Evolutionary conservation across 139 green algal species (phyloP).

Genomic region (Pleodorina starrii): DNA sequence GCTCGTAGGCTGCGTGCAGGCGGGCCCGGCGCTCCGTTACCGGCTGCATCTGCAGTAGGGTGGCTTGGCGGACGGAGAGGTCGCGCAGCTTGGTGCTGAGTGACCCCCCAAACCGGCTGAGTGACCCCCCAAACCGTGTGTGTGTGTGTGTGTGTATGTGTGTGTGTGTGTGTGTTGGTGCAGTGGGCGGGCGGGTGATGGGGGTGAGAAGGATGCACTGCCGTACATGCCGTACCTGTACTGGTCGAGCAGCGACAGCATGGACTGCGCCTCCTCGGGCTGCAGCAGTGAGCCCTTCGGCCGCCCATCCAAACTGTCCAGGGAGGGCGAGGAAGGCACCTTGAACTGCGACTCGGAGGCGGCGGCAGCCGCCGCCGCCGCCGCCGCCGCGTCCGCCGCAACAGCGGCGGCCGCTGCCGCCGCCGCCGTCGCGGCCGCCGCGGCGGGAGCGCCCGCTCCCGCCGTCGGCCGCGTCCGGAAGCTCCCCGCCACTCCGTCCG

Average conservation of each 20-base stretch:
- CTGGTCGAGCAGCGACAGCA: slow-evolving; percentile 35
- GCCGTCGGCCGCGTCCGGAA: not conserved
- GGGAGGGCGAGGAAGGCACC: not conserved
- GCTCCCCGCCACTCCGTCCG: slow-evolving; percentile 26
- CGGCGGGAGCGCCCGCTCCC: not conserved
- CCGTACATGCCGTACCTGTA: not conserved
- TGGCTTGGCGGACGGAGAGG: not conserved
- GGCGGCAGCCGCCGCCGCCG: not conserved
- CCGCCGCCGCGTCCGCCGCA: not conserved
- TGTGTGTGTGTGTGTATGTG: not conserved
- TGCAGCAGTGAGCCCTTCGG: slow-evolving; percentile 20
- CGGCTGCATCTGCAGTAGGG: no score
- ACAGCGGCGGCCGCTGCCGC: not conserved
- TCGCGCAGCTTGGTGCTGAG: not conserved
- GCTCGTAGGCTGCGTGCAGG: no score
- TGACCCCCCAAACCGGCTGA: not conserved
- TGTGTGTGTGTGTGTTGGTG: not conserved
- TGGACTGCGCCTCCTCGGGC: slow-evolving; percentile 1
- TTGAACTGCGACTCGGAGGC: not conserved
- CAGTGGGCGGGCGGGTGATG: no score
- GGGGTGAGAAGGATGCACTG: no score
- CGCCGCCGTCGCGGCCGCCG: not conserved
- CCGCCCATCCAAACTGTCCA: slow-evolving; percentile 20
- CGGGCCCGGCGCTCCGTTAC: no score
- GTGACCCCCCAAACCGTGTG: not conserved